Evolutionary conservation across 192 early-diverging fungal genomes (phyloP), one percentile per base, ranked within the genome.

Genomic region (Irineochytrium annulatum): DNA sequence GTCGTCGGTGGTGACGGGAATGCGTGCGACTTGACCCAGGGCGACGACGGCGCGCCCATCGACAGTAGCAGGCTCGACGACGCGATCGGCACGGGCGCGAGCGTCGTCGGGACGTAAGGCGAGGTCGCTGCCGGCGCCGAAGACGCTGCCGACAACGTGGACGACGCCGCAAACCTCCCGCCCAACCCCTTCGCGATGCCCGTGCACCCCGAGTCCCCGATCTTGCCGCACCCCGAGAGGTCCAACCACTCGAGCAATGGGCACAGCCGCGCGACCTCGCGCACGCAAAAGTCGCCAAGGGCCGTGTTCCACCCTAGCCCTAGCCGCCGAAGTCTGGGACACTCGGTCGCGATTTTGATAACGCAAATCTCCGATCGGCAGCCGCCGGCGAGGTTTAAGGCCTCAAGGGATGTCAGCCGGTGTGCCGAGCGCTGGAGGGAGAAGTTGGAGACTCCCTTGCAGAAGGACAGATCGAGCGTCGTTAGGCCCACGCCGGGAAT

Each of bases 371-470:
- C 81, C 34, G 70, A 69, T 16, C 81, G 74, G 43, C 71, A 57
- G 3, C 81, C 78, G 6, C 81, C 81, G 2, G 76, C 76, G 30
- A 83, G 69, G 57, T 80, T 78, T 20, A 83, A 71, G 44, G 67
- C 65, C 13, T 35, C 57, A 0, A 83, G 57, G 27, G 71, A 52
- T 0, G 68, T 49, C 16, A 83, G 72, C 28, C 65, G 60, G 33
- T 77, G 78, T 22, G 78, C 76, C 39, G 76, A 61, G 0, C 75
- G 67, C 63, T 79, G 77, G 28, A 84, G 68, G 34, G 77, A 70
- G 57, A 72, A 81, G 72, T 80, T 79, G 34, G 73, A 70, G n/a
- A 81, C 67, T 39, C 82, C 78, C 51, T 79, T 77, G 69, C 78
- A 81, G 62, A 84, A 84, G 17, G 74, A 55, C 52, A 84, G 62